These are phyloP conservation scores for Trichoderma lentiforme DNA, from an alignment of 2,329 filamentous ascomycete species.

Conservation along the genomic window DNA sequence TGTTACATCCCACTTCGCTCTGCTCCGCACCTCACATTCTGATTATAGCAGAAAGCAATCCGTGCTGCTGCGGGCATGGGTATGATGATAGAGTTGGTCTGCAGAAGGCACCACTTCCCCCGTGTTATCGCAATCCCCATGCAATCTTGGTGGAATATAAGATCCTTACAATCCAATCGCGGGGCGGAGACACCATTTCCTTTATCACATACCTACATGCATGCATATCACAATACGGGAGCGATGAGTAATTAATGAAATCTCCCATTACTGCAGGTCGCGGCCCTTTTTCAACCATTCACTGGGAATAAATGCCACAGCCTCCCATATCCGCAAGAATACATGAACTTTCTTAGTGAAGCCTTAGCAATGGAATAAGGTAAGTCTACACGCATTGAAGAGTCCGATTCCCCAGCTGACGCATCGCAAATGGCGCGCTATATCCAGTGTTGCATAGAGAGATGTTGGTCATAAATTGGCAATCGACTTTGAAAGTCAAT, in stretches of 20 bases:
- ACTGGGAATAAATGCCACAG: neutral
- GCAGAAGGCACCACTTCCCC: neutral
- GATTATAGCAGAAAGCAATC: neutral
- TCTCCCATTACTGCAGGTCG: neutral
- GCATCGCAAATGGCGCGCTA: neutral
- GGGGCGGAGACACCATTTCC: neutral
- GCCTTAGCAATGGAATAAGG: neutral
- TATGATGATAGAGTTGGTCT: neutral
- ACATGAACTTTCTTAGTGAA: neutral
- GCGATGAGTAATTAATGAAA: neutral
- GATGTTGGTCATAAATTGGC: neutral
- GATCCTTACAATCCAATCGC: conserved; percentile 1
- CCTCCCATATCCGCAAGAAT: neutral
- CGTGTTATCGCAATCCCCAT: neutral
- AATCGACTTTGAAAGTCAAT: neutral
- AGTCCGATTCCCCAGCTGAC: neutral
- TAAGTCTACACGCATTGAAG: neutral
- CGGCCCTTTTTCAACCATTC: neutral
- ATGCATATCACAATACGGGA: neutral
- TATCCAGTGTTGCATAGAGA: neutral
- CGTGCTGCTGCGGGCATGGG: neutral
- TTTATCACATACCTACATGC: conserved; percentile 1
- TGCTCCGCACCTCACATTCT: neutral
- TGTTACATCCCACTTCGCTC: neutral
- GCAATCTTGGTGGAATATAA: neutral